Percentiles rank a stretch among this genome's conserved stretches.
These are phyloP conservation scores for Paramecium tetraurelia DNA, from an alignment of 73 alveolate genomes.

Conservation along the genomic window DNA sequence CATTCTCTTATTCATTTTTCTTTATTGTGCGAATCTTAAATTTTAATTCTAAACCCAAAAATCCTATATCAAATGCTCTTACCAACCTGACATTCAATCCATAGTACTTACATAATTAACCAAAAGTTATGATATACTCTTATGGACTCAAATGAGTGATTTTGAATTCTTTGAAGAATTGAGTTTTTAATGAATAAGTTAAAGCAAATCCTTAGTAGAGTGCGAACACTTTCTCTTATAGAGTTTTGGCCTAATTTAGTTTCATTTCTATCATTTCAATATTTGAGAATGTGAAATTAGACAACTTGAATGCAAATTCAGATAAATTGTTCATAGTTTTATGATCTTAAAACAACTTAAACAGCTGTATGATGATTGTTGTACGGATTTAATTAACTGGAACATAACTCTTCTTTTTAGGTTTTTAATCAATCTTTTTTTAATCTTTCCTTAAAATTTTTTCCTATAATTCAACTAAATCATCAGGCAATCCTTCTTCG, in stretches of 20 bases:
- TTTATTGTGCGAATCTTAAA: neutral
- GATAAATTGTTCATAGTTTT: neutral
- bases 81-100: neutral
- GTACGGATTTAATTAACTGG: neutral
- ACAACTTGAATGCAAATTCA: neutral
- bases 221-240: neutral
- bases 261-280: neutral
- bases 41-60: slow-evolving; percentile 25
- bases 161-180: neutral
- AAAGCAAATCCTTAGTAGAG: neutral
- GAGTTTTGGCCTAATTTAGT: neutral
- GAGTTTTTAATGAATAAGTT: neutral
- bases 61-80: slow-evolving; percentile 44
- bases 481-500: neutral
- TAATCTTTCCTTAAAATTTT: neutral
- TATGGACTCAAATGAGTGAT: neutral
- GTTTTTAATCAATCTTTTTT: neutral
- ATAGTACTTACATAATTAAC: neutral
- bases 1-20: neutral
- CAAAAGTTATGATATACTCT: neutral
- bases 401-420: neutral
- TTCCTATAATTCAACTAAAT: slow-evolving; percentile 3
- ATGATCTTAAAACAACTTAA: neutral
- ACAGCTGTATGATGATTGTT: neutral
- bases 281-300: neutral